These are phyloP conservation scores for Xerophyta viscosa DNA, from an alignment of 106 monocot species.

Conservation along the genomic window DNA sequence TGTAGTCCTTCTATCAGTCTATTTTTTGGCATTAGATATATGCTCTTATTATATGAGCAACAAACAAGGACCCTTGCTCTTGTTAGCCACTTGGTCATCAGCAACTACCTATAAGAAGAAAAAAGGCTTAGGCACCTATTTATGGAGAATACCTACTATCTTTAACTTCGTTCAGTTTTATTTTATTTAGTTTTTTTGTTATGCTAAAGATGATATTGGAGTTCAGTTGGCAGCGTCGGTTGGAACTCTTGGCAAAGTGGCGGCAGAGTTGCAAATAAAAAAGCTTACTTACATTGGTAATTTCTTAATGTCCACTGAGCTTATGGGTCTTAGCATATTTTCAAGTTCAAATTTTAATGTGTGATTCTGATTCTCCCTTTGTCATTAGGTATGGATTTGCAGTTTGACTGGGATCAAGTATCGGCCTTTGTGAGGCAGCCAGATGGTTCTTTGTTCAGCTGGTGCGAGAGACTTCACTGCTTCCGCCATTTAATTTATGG, in stretches of 20 bases:
- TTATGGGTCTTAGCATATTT: not conserved
- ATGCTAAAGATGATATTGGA: too few species aligned
- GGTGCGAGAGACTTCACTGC: slow-evolving; percentile 72
- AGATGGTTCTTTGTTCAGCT: slow-evolving; percentile 89
- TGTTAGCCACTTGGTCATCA: too few species aligned
- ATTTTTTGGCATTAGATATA: too few species aligned
- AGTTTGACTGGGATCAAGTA: slow-evolving; percentile 82
- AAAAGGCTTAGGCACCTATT: too few species aligned
- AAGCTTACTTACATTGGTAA: slow-evolving; percentile 82
- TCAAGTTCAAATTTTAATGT: not conserved
- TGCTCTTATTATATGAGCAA: too few species aligned
- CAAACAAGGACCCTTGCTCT: too few species aligned
- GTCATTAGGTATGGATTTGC: slow-evolving; percentile 62
- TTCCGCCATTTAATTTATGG: slow-evolving; percentile 67
- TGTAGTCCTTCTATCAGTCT: too few species aligned
- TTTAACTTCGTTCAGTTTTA: too few species aligned
- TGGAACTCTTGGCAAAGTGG: slow-evolving; percentile 58
- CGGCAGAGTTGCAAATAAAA: slow-evolving; percentile 68
- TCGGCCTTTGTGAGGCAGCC: slow-evolving; percentile 81
- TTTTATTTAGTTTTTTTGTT: not conserved
- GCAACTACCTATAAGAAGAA: too few species aligned
- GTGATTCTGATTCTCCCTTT: not conserved
- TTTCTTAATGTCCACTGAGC: not conserved
- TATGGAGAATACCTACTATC: too few species aligned
- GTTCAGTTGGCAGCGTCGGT: slow-evolving; percentile 67